Evolutionary conservation across 2,329 filamentous ascomycete species (phyloP), one percentile per base, ranked within the genome.

Genomic region (Bipolaris sorokiniana): DNA sequence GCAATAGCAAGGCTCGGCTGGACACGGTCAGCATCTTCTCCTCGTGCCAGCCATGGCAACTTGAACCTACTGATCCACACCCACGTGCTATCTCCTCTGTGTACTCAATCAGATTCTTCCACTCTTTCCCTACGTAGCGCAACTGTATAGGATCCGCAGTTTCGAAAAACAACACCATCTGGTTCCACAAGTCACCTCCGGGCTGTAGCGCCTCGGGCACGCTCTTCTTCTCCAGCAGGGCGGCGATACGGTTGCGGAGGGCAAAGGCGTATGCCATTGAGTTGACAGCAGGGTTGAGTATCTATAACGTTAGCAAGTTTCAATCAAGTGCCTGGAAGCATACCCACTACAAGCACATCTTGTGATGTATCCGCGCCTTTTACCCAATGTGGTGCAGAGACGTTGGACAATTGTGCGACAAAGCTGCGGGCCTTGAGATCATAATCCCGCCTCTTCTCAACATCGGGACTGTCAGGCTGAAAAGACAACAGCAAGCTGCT

Each of bases 201-300:
- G 81, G 82, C 49, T 67, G 66, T 7, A 83, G 66, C 37, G 76
- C 67, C 7, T 79, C 76, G 7, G 78, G 70, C 5, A 78, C 64
- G 31, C 64, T 63, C 54, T 73, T 76, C 71, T 64, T 77, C 72
- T 66, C 77, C 69, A 31, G 68, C 33, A 40, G 59, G 23, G 58
- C 71, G 37, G 77, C 70, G 54, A 86, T 78, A 59, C 82, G 80
- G 31, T 80, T 77, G 45, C 79, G 72, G 36, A 90, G 78, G 45
- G 84, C 77, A 59, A 80, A 82, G 48, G 86, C 75, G 72, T 88
- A 89, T 7, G 84, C 78, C 59, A 89, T 79, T 16, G 84, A 83
- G 70, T 89, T 85, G 37, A 80, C 72, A 7, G 81, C 73, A 18
- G 88, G 86, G 64, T 88, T 80, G 56, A 88, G 75, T 33, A 81